Percentiles rank a stretch among this genome's conserved stretches.
Conservation (phyloP, 345 rosid species). For the Eucalyptus camaldulensis region DNA sequence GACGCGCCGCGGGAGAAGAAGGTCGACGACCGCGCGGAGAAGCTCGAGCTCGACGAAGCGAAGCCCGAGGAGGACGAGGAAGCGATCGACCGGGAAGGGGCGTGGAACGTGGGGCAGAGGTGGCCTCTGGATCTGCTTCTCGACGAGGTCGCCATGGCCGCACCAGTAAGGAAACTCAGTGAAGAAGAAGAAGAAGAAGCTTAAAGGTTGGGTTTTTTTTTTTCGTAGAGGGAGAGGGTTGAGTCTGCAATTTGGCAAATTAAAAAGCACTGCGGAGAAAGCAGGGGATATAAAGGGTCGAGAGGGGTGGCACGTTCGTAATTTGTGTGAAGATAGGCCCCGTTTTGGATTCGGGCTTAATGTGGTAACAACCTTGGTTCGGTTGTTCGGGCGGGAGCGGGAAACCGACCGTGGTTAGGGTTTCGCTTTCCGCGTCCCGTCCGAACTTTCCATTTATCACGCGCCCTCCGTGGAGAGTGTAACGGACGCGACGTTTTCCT, state of each 20-base stretch:
- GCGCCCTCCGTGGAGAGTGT: neutral
- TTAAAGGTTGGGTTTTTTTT: neutral
- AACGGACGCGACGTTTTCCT: neutral
- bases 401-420: neutral
- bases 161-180: neutral
- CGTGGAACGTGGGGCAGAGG: neutral
- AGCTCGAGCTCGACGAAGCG: slow-evolving; percentile 17
- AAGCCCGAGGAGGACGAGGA: slow-evolving; percentile 2
- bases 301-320: neutral
- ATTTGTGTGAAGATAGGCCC: neutral
- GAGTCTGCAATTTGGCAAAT: neutral
- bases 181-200: neutral
- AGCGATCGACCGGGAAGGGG: neutral
- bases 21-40: slow-evolving; percentile 3
- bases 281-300: neutral
- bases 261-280: neutral
- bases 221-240: neutral
- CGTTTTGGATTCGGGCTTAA: neutral
- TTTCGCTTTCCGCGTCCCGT: neutral
- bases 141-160: neutral
- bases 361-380: neutral
- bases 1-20: slow-evolving; percentile 17
- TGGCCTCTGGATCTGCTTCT: slow-evolving; percentile 3
- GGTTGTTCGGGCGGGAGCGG: neutral
- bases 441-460: neutral